Base-by-base conservation (phyloP, 306 rosid species). In the Sphenostylis stenocarpa region DNA sequence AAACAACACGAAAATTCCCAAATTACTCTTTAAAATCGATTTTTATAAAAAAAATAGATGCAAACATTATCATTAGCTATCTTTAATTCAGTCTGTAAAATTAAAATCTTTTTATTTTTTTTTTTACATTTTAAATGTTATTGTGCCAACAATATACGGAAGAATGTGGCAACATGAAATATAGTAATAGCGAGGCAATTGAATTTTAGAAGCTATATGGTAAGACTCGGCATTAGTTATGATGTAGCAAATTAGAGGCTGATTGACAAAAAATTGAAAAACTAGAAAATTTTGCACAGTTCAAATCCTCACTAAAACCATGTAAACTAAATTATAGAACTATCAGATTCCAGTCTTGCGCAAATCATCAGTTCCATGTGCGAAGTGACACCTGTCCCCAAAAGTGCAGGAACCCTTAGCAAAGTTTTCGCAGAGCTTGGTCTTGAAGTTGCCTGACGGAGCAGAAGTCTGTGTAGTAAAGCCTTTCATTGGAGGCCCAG, bases 301-400 rank as follows among this genome's bases (percentile, higher is more conserved):
- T 72, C 67, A 78, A n/a, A 68, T 41, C 80, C 64, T 73, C 62
- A 60, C 68, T 72, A 73, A 72, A 73, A 75, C 33, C 66, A 67
- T 2, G 36, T 7, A 66, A 75, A 41, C 71, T 73, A 73, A 53
- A 58, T 3, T 36, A 16, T 44, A 77, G 41, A 33, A 73, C 52
- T 55, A 49, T 83, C 80, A 83, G 10, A 83, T 83, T 63, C 82
- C 87, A 48, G 85, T 1, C 83, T 84, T 85, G 70, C 97, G 97
- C 73, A 91, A 81, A 73, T 93, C 91, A 52, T 85, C 87, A 4
- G 82, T 52, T 66, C 98, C 98, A 58, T 93, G 98, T 1, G 97
- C 98, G 62, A 93, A 93, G 78, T 91, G 96, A 67, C 98, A 93
- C 81, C 89, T 86, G 1, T 93, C 98, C 44, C 98, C 96, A 49